These are phyloP conservation scores for Alternaria sp. DNA, from an alignment of 2,329 filamentous ascomycete species.

Conservation along the genomic window DNA sequence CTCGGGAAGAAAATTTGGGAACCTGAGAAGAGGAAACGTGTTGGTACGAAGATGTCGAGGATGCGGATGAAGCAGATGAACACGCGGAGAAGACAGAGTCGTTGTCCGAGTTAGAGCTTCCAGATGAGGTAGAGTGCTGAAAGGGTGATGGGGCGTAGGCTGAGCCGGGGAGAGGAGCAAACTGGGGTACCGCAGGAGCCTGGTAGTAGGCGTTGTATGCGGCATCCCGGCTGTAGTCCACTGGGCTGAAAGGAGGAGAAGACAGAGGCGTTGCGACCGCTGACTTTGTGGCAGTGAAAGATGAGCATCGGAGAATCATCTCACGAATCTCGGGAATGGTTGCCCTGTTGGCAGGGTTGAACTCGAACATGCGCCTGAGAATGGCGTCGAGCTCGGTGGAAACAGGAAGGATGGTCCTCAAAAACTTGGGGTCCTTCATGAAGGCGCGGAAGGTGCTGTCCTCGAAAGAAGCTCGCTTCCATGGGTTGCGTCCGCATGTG, in stretches of 20 bases:
- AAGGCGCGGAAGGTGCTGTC: slow-evolving; percentile 96
- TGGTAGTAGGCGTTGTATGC: slow-evolving; percentile 45
- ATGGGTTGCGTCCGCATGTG: slow-evolving; percentile 96
- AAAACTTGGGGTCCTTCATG: slow-evolving; percentile 82
- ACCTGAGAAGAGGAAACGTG: slow-evolving; percentile 35
- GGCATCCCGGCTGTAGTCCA: slow-evolving; percentile 45
- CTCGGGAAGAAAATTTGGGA: slow-evolving; percentile 40
- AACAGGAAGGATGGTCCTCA: slow-evolving; percentile 91
- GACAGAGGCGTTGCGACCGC: slow-evolving; percentile 53
- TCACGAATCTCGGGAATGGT: slow-evolving; percentile 80
- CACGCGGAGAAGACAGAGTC: slow-evolving; percentile 52
- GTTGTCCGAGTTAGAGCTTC: slow-evolving; percentile 51
- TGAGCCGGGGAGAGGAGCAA: slow-evolving; percentile 44
- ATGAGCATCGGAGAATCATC: slow-evolving; percentile 77
- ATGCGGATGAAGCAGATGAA: slow-evolving; percentile 49
- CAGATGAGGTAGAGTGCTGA: slow-evolving; percentile 47
- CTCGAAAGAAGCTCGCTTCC: slow-evolving; percentile 93
- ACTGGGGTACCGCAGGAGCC: slow-evolving; percentile 35
- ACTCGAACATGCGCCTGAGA: slow-evolving; percentile 84
- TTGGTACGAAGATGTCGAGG: slow-evolving; percentile 48
- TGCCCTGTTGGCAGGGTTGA: slow-evolving; percentile 83
- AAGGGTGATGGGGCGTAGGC: slow-evolving; percentile 40
- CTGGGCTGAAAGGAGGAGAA: slow-evolving; percentile 55
- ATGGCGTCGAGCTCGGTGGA: slow-evolving; percentile 90
- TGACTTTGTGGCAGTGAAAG: slow-evolving; percentile 68